A percentile compares a stretch with the other conserved stretches of the same genome.
These are phyloP conservation scores for Blastocystis sp. DNA, from an alignment of 352 stramenopile genomes.

Conservation along the genomic window DNA sequence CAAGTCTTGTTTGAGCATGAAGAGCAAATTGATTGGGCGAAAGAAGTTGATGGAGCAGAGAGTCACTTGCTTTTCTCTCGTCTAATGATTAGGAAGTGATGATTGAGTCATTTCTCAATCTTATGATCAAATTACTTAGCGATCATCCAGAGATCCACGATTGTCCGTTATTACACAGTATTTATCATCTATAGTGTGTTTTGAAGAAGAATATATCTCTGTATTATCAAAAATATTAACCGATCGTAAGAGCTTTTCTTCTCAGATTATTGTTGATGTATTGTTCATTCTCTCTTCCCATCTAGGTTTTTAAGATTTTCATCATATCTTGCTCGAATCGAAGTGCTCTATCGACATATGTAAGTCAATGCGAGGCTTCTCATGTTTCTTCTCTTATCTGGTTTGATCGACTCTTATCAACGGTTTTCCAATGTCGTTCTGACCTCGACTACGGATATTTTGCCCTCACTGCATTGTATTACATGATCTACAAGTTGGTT, in stretches of 20 bases:
- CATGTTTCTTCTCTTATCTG: neutral
- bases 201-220: conserved; percentile 48
- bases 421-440: conserved; percentile 24
- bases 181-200: conserved; percentile 22
- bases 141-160: conserved; percentile 20
- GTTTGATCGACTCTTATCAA: neutral
- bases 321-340: conserved; percentile 9
- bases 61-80: neutral
- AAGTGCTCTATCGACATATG: neutral
- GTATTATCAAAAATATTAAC: conserved; percentile 4
- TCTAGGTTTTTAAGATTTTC: conserved; percentile 31
- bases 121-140: neutral
- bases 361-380: neutral
- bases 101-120: neutral
- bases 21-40: neutral
- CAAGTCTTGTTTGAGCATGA: neutral
- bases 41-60: neutral
- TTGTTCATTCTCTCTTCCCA: neutral
- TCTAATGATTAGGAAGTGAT: neutral
- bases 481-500: conserved; percentile 51
- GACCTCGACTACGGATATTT: neutral
- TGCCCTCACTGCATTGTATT: conserved; percentile 7
- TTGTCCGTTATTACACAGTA: neutral
- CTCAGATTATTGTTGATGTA: neutral
- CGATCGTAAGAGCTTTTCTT: conserved; percentile 17